A percentile compares a stretch with the other conserved stretches of the same genome.
phyloP scores from a whole-genome alignment of 2,329 filamentous ascomycete genomes.

The Dothiorella sarmentorum region DNA sequence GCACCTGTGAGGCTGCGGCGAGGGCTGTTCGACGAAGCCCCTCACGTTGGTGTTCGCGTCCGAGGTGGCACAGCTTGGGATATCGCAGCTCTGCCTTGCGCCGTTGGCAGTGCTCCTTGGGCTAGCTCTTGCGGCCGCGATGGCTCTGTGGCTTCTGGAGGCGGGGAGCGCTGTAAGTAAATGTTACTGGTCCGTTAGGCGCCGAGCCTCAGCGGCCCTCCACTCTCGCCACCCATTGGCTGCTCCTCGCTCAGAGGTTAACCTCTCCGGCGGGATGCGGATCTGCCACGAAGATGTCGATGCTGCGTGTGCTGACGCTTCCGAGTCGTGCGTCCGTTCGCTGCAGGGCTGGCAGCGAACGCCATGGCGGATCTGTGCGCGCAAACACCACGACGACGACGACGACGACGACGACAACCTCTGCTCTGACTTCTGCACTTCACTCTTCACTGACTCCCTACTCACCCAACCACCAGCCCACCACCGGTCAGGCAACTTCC shows the following conservation, averaged over 20 bases:
- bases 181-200: not conserved
- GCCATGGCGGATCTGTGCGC: not conserved
- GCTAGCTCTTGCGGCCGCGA: not conserved
- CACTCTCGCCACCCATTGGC: not conserved
- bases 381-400: too few relatives aligned
- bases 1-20: not conserved
- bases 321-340: not conserved
- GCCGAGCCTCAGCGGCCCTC: not conserved
- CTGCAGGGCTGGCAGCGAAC: not conserved
- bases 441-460: not conserved
- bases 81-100: not conserved
- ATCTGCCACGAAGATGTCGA: not conserved
- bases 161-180: too few relatives aligned
- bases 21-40: not conserved
- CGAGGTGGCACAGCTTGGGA: conserved; percentile 3
- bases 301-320: not conserved
- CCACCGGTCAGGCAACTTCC: not conserved
- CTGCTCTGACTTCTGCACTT: not conserved
- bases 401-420: too few relatives aligned
- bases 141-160: not conserved
- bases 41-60: conserved; percentile 13
- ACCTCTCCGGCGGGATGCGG: conserved; percentile 5
- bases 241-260: conserved; percentile 1
- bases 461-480: not conserved
- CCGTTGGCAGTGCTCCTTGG: too few relatives aligned